phyloP scores from a whole-genome alignment of 129 eudicot species.

The Escallonia herrerae region DNA sequence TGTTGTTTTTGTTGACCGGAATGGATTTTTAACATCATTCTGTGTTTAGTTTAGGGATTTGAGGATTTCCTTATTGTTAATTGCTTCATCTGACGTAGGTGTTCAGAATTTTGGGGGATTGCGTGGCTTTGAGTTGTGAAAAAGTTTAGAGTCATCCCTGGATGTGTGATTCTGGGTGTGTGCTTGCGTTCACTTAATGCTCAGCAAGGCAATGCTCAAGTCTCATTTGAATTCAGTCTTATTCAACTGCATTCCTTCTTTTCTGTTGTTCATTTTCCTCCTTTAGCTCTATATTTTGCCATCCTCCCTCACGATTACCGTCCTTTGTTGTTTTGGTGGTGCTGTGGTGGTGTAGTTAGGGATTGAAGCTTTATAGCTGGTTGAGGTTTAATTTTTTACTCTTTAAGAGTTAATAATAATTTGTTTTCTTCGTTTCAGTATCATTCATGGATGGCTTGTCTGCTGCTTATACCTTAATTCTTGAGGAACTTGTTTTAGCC shows the following conservation, averaged over 20 bases:
- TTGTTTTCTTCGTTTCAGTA: too few species aligned
- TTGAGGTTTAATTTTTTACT: too few species aligned
- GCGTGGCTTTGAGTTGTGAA: constrained; percentile 3
- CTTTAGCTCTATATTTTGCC: too few species aligned
- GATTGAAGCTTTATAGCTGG: too few species aligned
- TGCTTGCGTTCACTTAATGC: too few species aligned
- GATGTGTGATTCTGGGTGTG: background rate
- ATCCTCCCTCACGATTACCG: too few species aligned
- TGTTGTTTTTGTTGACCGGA: background rate
- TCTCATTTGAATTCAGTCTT: constrained; percentile 2
- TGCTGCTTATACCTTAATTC: too few species aligned
- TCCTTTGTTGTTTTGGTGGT: too few species aligned
- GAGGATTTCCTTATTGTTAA: background rate
- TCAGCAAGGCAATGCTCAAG: background rate
- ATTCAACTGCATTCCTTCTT: background rate
- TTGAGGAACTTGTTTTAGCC: background rate
- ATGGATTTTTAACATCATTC: constrained; percentile 4
- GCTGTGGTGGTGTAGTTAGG: too few species aligned
- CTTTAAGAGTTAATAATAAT: too few species aligned
- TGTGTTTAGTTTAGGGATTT: background rate
- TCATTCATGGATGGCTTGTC: too few species aligned
- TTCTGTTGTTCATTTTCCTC: background rate
- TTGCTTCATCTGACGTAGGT: constrained; percentile 10
- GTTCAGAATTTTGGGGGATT: background rate
- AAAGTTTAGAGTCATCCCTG: background rate